These are phyloP conservation scores for Aschersonia sp. DNA, from an alignment of 2,329 filamentous ascomycete genomes.

Conservation along the genomic window DNA sequence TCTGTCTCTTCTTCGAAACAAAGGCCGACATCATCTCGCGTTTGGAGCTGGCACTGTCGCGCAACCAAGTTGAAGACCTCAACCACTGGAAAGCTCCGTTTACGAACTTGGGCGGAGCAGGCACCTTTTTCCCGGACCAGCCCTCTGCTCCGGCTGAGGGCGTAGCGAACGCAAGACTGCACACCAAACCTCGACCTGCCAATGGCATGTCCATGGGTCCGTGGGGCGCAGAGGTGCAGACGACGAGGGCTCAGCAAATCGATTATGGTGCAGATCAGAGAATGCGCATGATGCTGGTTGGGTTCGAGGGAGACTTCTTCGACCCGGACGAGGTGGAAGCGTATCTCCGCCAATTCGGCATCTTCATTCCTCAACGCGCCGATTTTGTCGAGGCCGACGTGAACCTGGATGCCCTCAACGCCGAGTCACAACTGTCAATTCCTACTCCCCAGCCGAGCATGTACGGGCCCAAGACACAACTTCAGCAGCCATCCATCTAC, in stretches of 20 bases:
- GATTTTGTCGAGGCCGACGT: constrained; percentile 48
- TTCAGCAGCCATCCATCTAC: background rate
- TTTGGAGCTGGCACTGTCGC: constrained; percentile 18
- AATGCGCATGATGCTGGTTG: constrained; percentile 40
- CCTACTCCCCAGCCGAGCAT: background rate
- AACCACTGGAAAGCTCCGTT: constrained; percentile 47
- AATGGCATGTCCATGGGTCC: constrained; percentile 28
- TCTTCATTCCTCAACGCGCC: constrained; percentile 44
- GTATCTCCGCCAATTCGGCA: constrained; percentile 51
- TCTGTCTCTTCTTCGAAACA: constrained; percentile 48
- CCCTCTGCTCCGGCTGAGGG: constrained; percentile 1
- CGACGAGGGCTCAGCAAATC: constrained; percentile 26
- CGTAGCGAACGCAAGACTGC: background rate
- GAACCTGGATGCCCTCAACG: constrained; percentile 24
- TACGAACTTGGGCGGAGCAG: constrained; percentile 51
- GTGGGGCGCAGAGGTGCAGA: constrained; percentile 24
- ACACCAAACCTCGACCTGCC: background rate
- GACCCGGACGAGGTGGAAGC: constrained; percentile 64
- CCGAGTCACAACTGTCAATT: background rate
- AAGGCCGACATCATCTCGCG: constrained; percentile 30
- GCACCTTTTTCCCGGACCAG: constrained; percentile 41
- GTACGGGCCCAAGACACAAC: background rate
- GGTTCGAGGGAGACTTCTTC: constrained; percentile 62
- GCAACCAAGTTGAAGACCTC: constrained; percentile 27
- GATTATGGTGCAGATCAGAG: constrained; percentile 17